Evolutionary conservation across 768 basidiomycete species (phyloP).

Genomic region (Goffeauzyma gilvescens): DNA sequence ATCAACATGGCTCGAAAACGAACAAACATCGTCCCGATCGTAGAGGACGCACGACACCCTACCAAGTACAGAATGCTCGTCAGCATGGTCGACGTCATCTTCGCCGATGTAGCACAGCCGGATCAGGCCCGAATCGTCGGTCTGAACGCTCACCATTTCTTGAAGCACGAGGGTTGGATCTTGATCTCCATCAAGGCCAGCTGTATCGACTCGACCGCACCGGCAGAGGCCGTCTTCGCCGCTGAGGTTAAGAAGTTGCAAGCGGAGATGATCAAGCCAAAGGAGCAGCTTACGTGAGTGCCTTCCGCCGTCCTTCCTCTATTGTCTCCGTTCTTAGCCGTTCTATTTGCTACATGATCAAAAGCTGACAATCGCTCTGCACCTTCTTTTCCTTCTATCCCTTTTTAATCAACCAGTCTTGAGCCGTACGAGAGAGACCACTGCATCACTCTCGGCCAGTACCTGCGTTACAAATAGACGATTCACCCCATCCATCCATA

Average conservation of each 20-base stretch:
- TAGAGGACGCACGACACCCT: conserved; percentile 91
- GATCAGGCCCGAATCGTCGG: conserved; percentile 95
- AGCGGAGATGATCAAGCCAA: conserved; percentile 64
- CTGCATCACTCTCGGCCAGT: conserved; percentile 31
- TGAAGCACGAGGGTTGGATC: conserved; percentile 77
- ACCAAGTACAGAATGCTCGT: conserved; percentile 95
- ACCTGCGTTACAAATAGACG: conserved; percentile 8
- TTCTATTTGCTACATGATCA: background rate
- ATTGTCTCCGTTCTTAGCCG: background rate
- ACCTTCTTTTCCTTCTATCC: too few species aligned
- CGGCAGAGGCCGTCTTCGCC: conserved; percentile 76
- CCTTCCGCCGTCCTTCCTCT: too few species aligned
- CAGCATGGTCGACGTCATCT: conserved; percentile 87
- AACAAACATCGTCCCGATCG: conserved; percentile 95
- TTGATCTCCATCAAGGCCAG: conserved; percentile 98
- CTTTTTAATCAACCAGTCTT: conserved; percentile 34
- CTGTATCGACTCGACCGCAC: conserved; percentile 91
- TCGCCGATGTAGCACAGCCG: conserved; percentile 94
- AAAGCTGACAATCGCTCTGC: too few species aligned
- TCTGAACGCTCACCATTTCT: conserved; percentile 82
- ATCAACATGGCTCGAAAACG: conserved; percentile 99
- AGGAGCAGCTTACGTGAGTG: conserved; percentile 35
- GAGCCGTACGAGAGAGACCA: conserved; percentile 41
- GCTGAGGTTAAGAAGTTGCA: conserved; percentile 65
- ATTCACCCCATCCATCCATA: too few species aligned